Base-by-base conservation (phyloP, 1,139 yeast species). In the Blastobotrys proliferans region DNA sequence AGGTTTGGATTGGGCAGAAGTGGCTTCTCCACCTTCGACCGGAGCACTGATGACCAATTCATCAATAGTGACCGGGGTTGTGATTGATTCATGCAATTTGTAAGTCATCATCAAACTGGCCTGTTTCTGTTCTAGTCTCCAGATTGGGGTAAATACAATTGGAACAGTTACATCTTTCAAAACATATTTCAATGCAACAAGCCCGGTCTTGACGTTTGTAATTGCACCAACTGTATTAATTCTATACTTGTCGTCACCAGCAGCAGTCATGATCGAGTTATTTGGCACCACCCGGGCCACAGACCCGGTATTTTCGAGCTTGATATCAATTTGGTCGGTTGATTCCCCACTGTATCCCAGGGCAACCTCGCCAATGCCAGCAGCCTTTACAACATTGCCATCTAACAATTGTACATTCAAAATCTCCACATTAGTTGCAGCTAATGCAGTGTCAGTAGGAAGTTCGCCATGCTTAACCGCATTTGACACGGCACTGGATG, bases 41-140 rank as follows among this genome's bases (percentile, higher is more conserved):
- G 64, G 57, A 4, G 85, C 94, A 10, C 85, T 77, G 8, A 90
- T 79, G 25, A 79, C 73, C 40, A 88, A 69, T 54, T 83, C 83
- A 24, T 54, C 52, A 18, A 68, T 45, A 19, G 76, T 72, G 46
- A 86, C 67, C 32, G 58, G 58, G 10, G 67, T 60, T 17, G 60
- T 56, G 45, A 78, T 70, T 21, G 68, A 68, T 8, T 81, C 80
- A 35, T 77, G 69, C 47, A 83, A 71, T 57, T 77, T 77, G 52
- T 86, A 68, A 31, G 83, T 79, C 46, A 90, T 70, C 70, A 88
- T 83, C 47, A 90, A 81, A 56, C 94, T 81, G 1, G 96, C 81
- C 64, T 88, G 96, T 46, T 75, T 83, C 18, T 75, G 72, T 62
- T 88, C 96, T 58, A 82, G 82, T 57, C 88, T 82, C 97, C 97